These are phyloP conservation scores for Rutstroemia sp. DNA, from an alignment of 2,329 filamentous ascomycete genomes.

Conservation along the genomic window DNA sequence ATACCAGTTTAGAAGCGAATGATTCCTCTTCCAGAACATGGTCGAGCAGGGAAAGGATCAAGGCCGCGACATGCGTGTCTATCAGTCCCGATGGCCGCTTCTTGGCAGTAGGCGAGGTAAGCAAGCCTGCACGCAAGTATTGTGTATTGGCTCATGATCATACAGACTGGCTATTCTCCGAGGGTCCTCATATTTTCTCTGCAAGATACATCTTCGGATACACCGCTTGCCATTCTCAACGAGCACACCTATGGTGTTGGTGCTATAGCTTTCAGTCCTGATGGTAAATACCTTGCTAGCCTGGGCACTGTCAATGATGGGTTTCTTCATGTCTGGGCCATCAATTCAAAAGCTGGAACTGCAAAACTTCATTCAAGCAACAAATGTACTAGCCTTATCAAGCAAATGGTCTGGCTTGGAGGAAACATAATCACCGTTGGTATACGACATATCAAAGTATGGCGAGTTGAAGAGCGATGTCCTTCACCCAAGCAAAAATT, in stretches of 20 bases:
- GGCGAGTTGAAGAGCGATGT: conserved; percentile 69
- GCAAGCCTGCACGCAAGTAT: conserved; percentile 19
- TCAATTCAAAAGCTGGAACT: conserved; percentile 74
- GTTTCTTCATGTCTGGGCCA: conserved; percentile 84
- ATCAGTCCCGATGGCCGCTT: conserved; percentile 82
- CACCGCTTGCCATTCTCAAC: conserved; percentile 73
- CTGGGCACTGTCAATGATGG: conserved; percentile 87
- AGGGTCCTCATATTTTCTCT: conserved; percentile 86
- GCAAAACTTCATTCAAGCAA: conserved; percentile 79
- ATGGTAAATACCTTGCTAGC: conserved; percentile 80
- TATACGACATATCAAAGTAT: conserved; percentile 86
- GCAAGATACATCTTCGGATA: conserved; percentile 70
- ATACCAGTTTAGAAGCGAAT: conserved; percentile 40
- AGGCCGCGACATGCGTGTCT: conserved; percentile 85
- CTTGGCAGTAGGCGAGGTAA: conserved; percentile 79
- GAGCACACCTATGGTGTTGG: conserved; percentile 89
- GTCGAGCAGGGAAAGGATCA: conserved; percentile 87
- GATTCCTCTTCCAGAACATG: conserved; percentile 70
- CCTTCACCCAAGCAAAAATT: conserved; percentile 59
- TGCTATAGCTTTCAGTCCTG: conserved; percentile 81
- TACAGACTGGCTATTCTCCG: conserved; percentile 78
- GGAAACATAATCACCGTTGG: conserved; percentile 78
- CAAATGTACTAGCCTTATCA: conserved; percentile 82
- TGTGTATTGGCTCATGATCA: conserved; percentile 24
- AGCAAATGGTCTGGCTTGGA: conserved; percentile 86